Conservation (phyloP, 2,329 filamentous ascomycete genomes). For the Fusarium chlamydosporum region DNA sequence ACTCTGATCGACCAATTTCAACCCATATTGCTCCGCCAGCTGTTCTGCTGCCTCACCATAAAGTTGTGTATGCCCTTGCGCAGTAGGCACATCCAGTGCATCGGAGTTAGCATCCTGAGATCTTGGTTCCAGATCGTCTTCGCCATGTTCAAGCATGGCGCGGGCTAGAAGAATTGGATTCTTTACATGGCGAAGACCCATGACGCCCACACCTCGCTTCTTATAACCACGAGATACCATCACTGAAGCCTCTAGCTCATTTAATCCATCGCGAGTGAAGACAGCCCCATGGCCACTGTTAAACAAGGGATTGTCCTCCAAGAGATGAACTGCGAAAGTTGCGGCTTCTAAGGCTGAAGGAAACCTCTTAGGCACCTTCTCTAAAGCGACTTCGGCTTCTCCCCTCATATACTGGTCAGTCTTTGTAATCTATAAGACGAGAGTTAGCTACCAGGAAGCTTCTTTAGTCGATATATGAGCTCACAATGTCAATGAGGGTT, state of each 20-base stretch:
- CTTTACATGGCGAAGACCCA: conserved; percentile 79
- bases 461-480: conserved; percentile 9
- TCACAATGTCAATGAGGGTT: conserved; percentile 73
- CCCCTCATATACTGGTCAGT: conserved; percentile 63
- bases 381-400: conserved; percentile 2
- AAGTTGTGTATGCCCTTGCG: conserved; percentile 78
- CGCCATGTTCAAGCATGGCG: conserved; percentile 77
- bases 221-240: conserved; percentile 82
- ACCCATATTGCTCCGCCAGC: conserved; percentile 76
- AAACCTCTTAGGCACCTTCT: conserved; percentile 25
- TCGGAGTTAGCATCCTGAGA: neutral
- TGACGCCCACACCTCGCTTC: conserved; percentile 84
- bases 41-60: conserved; percentile 77
- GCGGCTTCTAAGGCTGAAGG: conserved; percentile 79
- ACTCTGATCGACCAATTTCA: conserved; percentile 75
- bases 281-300: conserved; percentile 88
- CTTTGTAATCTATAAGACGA: conserved; percentile 55
- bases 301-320: conserved; percentile 87
- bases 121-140: conserved; percentile 67
- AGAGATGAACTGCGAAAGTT: conserved; percentile 78
- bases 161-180: conserved; percentile 83
- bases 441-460: neutral
- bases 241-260: conserved; percentile 88
- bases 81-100: conserved; percentile 64
- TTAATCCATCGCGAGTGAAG: conserved; percentile 85